phyloP scores from a whole-genome alignment of 345 rosid genomes.

The Hibiscus tridactylites region DNA sequence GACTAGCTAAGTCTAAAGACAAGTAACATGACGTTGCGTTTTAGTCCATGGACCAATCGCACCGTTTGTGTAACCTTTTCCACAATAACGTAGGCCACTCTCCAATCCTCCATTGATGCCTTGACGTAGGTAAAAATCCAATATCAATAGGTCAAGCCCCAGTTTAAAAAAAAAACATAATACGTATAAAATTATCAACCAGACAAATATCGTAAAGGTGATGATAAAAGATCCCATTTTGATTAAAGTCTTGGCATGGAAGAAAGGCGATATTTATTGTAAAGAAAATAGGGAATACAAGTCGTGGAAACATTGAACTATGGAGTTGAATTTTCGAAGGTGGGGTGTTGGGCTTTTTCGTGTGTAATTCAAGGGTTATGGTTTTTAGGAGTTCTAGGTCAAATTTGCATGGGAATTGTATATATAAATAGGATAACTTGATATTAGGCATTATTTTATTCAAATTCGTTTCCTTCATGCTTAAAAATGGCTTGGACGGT shows the following conservation, averaged over 20 bases:
- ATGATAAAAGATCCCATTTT: not conserved
- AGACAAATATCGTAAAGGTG: not conserved
- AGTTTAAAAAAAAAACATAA: not conserved
- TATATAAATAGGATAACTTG: not conserved
- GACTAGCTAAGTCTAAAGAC: not conserved
- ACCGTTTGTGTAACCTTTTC: slow-evolving; percentile 23
- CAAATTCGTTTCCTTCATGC: not conserved
- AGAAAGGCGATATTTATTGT: not conserved
- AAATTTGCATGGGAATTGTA: not conserved
- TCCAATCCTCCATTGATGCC: not conserved
- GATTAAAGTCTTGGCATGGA: not conserved
- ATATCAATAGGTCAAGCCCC: not conserved
- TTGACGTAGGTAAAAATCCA: not conserved
- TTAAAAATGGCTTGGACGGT: slow-evolving; percentile 1
- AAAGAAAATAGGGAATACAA: not conserved
- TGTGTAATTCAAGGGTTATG: not conserved
- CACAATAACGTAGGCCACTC: slow-evolving; percentile 26
- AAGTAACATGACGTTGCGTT: no score
- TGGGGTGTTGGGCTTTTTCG: not conserved
- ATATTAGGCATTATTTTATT: not conserved
- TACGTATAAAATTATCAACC: slow-evolving; percentile 1
- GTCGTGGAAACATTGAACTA: slow-evolving; percentile 7
- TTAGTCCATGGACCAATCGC: not conserved
- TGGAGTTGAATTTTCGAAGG: not conserved
- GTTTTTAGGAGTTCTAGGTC: not conserved